Evolutionary conservation across 768 basidiomycete genomes (phyloP).

Genomic region (Pleurotus tuber-regium): DNA sequence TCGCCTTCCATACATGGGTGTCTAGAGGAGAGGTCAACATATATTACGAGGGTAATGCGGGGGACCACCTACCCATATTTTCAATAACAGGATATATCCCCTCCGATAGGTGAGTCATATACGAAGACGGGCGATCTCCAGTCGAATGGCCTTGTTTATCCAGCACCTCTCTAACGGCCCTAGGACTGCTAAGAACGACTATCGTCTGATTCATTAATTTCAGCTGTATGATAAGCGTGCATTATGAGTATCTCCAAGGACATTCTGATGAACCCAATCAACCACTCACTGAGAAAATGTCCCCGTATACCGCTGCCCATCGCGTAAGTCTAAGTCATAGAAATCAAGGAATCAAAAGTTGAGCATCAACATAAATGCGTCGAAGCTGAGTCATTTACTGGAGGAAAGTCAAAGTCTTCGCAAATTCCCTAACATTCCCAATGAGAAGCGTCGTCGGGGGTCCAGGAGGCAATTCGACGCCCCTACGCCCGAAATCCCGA

Average conservation of each 20-base stretch:
- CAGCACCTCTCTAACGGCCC: conserved; percentile 19
- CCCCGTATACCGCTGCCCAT: background rate
- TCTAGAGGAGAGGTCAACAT: conserved; percentile 6
- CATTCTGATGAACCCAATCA: background rate
- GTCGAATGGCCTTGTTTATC: conserved; percentile 20
- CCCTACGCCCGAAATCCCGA: background rate
- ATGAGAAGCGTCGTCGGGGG: background rate
- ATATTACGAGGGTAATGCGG: background rate
- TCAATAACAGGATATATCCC: conserved; percentile 14
- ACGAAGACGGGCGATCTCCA: conserved; percentile 18
- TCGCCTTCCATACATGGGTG: conserved; percentile 17
- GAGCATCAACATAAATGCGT: background rate
- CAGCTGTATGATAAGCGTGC: conserved; percentile 6
- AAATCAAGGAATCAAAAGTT: background rate
- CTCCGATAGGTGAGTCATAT: conserved; percentile 17
- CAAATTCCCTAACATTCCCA: background rate
- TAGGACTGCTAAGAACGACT: conserved; percentile 21
- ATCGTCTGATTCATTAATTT: conserved; percentile 19
- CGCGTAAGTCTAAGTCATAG: background rate
- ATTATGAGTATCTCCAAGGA: background rate
- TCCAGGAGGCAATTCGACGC: background rate
- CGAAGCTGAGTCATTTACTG: background rate
- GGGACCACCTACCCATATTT: background rate
- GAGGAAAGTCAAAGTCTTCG: conserved; percentile 1
- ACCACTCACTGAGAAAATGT: background rate